These are phyloP conservation scores for Gypsophila paniculata DNA, from an alignment of 179 eudicot species.

Conservation along the genomic window DNA sequence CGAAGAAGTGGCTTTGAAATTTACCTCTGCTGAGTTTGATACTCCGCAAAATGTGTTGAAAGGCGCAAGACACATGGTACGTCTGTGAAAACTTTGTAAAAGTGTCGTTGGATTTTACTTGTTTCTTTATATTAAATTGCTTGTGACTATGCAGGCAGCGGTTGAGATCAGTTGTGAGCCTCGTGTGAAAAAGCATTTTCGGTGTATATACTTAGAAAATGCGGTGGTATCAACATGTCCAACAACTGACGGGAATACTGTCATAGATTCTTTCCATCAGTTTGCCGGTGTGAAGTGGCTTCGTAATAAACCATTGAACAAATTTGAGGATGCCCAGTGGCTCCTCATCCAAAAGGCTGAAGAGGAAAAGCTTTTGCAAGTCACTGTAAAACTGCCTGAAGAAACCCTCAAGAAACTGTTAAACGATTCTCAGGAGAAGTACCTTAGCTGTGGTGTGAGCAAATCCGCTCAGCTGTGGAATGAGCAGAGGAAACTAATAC, in stretches of 20 bases:
- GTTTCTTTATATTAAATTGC: neutral
- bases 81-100: conserved; percentile 16
- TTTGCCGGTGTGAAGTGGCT: conserved; percentile 91
- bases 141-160: conserved; percentile 60
- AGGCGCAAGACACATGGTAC: conserved; percentile 99
- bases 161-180: conserved; percentile 98
- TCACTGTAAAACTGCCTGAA: conserved; percentile 71
- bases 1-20: conserved; percentile 86
- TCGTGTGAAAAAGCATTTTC: conserved; percentile 81
- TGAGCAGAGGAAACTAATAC: conserved; percentile 83
- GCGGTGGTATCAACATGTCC: conserved; percentile 86
- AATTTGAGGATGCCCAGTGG: conserved; percentile 95
- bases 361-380: conserved; percentile 92
- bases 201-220: conserved; percentile 77
- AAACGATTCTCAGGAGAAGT: conserved; percentile 71
- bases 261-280: conserved; percentile 78
- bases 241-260: conserved; percentile 65
- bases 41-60: conserved; percentile 73
- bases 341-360: conserved; percentile 96
- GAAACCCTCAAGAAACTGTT: conserved; percentile 48
- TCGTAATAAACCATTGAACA: conserved; percentile 66
- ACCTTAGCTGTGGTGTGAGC: conserved; percentile 88
- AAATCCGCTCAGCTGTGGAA: conserved; percentile 95
- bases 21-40: conserved; percentile 80
- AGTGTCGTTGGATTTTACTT: neutral